Conservation (phyloP, 2,329 filamentous ascomycete species). For the Penicillium sp. region DNA sequence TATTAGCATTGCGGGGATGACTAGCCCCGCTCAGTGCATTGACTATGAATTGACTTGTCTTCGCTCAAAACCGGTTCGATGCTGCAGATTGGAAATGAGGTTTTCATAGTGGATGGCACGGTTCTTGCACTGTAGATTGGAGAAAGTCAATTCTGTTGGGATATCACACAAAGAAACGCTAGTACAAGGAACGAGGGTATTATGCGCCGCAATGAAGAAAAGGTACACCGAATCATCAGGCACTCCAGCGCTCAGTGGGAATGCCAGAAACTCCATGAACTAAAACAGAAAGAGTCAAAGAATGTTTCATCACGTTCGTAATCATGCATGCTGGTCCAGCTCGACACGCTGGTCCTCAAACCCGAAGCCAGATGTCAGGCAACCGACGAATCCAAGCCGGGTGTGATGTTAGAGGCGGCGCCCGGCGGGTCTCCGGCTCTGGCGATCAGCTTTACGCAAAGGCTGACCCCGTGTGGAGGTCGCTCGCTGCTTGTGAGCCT, state of each 20-base stretch:
- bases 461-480: constrained; percentile 1
- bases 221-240: background rate
- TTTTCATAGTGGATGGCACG: background rate
- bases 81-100: background rate
- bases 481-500: constrained; percentile 16
- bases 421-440: background rate
- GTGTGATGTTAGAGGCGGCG: constrained; percentile 4
- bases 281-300: constrained; percentile 2
- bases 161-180: too few relatives aligned
- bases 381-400: background rate
- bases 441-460: constrained; percentile 1
- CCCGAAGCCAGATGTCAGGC: too few relatives aligned
- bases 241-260: too few relatives aligned
- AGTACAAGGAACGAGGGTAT: constrained; percentile 5
- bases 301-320: constrained; percentile 10
- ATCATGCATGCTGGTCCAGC: constrained; percentile 10
- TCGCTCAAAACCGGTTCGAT: too few relatives aligned
- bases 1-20: background rate
- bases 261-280: constrained; percentile 1
- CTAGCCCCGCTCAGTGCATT: too few relatives aligned
- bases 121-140: too few relatives aligned
- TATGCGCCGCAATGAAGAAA: background rate
- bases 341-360: too few relatives aligned
- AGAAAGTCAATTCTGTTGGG: too few relatives aligned
- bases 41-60: too few relatives aligned